Percentiles rank a stretch among this genome's conserved stretches.
Conservation (phyloP, 345 rosid genomes). For the Kernera saxatilis region DNA sequence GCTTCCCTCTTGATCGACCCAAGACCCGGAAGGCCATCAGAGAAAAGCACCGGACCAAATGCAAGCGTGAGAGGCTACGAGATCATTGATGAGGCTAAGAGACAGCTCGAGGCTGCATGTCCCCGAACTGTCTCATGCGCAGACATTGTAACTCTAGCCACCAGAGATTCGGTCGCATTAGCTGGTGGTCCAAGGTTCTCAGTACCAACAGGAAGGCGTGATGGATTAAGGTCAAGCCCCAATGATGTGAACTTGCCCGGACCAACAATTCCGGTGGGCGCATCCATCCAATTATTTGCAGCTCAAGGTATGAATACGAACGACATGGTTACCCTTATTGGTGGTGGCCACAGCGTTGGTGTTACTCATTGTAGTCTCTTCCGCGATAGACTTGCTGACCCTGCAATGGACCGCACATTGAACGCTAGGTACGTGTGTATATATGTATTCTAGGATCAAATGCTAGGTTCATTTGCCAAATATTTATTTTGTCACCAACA, state of each 20-base stretch:
- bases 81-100: constrained; percentile 32
- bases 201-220: constrained; percentile 59
- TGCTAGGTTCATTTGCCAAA: not conserved
- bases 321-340: constrained; percentile 62
- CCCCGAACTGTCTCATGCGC: constrained; percentile 29
- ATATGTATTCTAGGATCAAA: not conserved
- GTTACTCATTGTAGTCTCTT: constrained; percentile 58
- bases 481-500: not conserved
- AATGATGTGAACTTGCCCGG: constrained; percentile 58
- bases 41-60: constrained; percentile 33
- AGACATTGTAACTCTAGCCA: constrained; percentile 47
- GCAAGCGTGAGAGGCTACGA: constrained; percentile 31
- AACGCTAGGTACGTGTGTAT: constrained; percentile 19
- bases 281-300: constrained; percentile 36
- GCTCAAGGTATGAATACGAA: constrained; percentile 38
- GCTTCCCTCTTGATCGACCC: constrained; percentile 34
- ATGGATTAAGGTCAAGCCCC: constrained; percentile 42
- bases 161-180: constrained; percentile 51
- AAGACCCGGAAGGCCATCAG: constrained; percentile 30
- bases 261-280: constrained; percentile 39
- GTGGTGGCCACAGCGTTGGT: constrained; percentile 84
- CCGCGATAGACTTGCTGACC: constrained; percentile 46
- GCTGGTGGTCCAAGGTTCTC: constrained; percentile 51
- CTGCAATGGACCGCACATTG: constrained; percentile 45
- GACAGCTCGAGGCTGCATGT: constrained; percentile 27